These are phyloP conservation scores for Oryza brachyantha DNA, from an alignment of 176 grass and related monocot species.

Conservation along the genomic window DNA sequence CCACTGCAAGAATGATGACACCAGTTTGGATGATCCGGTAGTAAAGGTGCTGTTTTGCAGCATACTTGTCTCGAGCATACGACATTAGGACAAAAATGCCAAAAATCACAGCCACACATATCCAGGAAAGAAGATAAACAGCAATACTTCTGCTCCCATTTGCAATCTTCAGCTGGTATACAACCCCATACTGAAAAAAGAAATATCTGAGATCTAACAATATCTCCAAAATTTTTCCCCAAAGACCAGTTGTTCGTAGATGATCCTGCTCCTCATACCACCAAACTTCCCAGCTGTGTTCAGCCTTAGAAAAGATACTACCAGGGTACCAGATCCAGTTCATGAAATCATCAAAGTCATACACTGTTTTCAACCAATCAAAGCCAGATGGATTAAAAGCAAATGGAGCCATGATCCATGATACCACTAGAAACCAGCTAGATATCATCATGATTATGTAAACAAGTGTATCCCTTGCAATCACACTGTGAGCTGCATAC, in stretches of 20 bases:
- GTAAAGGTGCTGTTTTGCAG: constrained; percentile 80
- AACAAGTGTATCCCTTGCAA: constrained; percentile 73
- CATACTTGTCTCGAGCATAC: constrained; percentile 72
- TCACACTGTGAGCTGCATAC: constrained; percentile 84
- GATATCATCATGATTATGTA: constrained; percentile 94
- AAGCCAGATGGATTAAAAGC: constrained; percentile 97
- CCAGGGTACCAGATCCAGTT: constrained; percentile 93
- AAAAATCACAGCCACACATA: constrained; percentile 67
- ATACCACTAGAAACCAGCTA: constrained; percentile 88
- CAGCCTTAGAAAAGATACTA: constrained; percentile 76
- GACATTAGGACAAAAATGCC: constrained; percentile 71
- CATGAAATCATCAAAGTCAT: constrained; percentile 97
- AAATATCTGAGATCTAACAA: constrained; percentile 95
- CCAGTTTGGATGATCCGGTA: constrained; percentile 69
- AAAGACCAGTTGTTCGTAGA: constrained; percentile 83
- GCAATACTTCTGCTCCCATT: constrained; percentile 63
- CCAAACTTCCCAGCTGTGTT: constrained; percentile 96
- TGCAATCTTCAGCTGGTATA: constrained; percentile 90
- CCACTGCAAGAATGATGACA: constrained; percentile 54
- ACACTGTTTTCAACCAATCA: constrained; percentile 99
- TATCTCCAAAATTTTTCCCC: constrained; percentile 91
- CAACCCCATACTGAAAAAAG: constrained; percentile 94
- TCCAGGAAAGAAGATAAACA: constrained; percentile 94
- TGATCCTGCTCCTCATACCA: constrained; percentile 97
- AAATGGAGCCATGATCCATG: constrained; percentile 99